Evolutionary conservation across 208 protist species (phyloP).

Genomic region (Trypanosoma avium): DNA sequence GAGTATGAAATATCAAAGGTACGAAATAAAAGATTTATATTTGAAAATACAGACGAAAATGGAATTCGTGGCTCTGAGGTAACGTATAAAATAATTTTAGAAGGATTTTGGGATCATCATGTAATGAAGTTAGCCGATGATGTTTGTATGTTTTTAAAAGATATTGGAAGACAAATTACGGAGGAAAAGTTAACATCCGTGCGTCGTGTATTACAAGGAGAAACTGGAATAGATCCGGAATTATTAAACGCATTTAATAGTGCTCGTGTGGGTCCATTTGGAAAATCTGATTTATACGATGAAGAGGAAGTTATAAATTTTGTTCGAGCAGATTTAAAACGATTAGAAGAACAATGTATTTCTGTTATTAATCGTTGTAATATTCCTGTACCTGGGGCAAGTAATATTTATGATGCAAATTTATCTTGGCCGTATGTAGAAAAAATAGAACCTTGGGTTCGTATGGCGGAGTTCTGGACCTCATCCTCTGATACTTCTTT

Average conservation of each 20-base stretch:
- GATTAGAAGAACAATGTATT: slow-evolving; percentile 83
- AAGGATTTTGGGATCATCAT: slow-evolving; percentile 90
- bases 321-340: slow-evolving; percentile 59
- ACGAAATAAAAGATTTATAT: slow-evolving; percentile 82
- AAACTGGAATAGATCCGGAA: slow-evolving; percentile 60
- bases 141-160: slow-evolving; percentile 83
- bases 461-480: slow-evolving; percentile 88
- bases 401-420: slow-evolving; percentile 81
- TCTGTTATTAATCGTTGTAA: slow-evolving; percentile 82
- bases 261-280: slow-evolving; percentile 60
- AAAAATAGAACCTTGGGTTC: slow-evolving; percentile 85
- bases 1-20: slow-evolving; percentile 90
- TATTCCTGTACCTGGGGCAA: slow-evolving; percentile 68
- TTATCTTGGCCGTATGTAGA: slow-evolving; percentile 85
- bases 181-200: slow-evolving; percentile 75
- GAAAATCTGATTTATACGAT: slow-evolving; percentile 59
- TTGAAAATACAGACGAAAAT: slow-evolving; percentile 69
- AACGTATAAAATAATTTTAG: slow-evolving; percentile 83
- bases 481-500: slow-evolving; percentile 85
- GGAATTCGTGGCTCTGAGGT: slow-evolving; percentile 66
- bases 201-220: slow-evolving; percentile 51
- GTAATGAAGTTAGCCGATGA: slow-evolving; percentile 87
- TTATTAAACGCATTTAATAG: slow-evolving; percentile 58
- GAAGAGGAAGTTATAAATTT: slow-evolving; percentile 83
- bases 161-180: slow-evolving; percentile 71